These are phyloP conservation scores for Pythium phragmiticola DNA, from an alignment of 352 stramenopile genomes.

Conservation along the genomic window DNA sequence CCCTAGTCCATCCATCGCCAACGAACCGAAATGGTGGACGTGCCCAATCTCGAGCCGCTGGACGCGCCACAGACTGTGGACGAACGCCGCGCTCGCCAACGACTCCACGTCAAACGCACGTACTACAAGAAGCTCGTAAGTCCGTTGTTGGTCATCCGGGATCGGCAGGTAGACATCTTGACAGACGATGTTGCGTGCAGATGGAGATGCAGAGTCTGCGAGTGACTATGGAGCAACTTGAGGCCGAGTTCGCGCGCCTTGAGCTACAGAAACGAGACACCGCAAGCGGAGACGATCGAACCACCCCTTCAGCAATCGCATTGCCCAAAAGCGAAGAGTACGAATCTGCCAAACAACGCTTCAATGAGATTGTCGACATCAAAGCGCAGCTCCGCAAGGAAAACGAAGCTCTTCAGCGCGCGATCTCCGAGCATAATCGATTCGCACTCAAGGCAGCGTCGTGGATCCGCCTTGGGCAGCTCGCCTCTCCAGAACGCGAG, in stretches of 20 bases:
- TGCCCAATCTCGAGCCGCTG: constrained; percentile 14
- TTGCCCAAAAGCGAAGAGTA: not conserved
- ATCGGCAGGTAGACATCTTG: not conserved
- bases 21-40: too few species aligned
- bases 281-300: not conserved
- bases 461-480: constrained; percentile 12
- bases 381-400: constrained; percentile 13
- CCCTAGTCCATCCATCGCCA: too few species aligned
- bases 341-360: not conserved
- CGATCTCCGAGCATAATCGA: constrained; percentile 7
- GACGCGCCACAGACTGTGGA: constrained; percentile 20
- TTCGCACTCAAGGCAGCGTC: constrained; percentile 10
- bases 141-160: not conserved
- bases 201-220: constrained; percentile 12
- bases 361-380: constrained; percentile 17
- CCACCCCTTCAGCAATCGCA: not conserved
- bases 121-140: constrained; percentile 27
- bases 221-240: constrained; percentile 3
- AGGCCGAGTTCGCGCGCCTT: constrained; percentile 4
- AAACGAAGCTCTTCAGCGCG: constrained; percentile 12
- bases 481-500: constrained; percentile 1
- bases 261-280: not conserved
- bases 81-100: constrained; percentile 18
- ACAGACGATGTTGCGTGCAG: not conserved
- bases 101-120: constrained; percentile 23